These are phyloP conservation scores for Pichia sp. DNA, from an alignment of 1,139 yeast genomes.

Conservation along the genomic window DNA sequence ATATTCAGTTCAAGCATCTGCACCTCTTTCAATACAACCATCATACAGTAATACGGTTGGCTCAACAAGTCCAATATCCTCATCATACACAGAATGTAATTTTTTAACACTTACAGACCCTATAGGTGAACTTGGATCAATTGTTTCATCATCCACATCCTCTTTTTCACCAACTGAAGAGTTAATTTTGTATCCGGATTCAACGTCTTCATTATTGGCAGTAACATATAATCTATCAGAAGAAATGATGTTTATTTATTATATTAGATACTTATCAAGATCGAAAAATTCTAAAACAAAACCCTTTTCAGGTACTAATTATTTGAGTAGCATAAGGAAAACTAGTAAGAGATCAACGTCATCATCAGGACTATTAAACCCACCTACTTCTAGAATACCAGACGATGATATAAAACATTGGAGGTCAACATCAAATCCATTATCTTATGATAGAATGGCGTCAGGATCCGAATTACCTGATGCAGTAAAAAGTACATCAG, in stretches of 20 bases:
- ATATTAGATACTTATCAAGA: constrained; percentile 38
- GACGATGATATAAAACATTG: constrained; percentile 40
- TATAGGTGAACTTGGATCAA: constrained; percentile 56
- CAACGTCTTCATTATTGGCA: constrained; percentile 37
- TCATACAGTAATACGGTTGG: background rate
- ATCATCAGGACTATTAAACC: constrained; percentile 29
- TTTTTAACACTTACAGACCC: constrained; percentile 67
- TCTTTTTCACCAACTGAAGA: constrained; percentile 56
- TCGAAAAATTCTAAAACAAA: constrained; percentile 14
- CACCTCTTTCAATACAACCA: constrained; percentile 4
- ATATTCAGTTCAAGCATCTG: constrained; percentile 6
- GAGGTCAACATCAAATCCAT: constrained; percentile 50
- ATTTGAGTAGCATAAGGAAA: constrained; percentile 14
- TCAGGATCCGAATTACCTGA: constrained; percentile 30
- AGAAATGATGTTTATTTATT: constrained; percentile 41
- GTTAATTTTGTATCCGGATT: constrained; percentile 44
- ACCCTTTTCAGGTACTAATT: constrained; percentile 11
- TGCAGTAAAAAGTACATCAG: constrained; percentile 12
- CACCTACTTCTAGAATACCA: constrained; percentile 38
- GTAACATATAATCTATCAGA: constrained; percentile 48
- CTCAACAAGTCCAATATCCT: constrained; percentile 12
- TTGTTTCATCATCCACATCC: constrained; percentile 65
- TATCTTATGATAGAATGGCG: constrained; percentile 60
- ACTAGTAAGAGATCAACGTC: constrained; percentile 22
- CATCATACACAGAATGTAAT: constrained; percentile 20